These are phyloP conservation scores for Acorus calamus DNA, from an alignment of 106 monocot genomes.

Conservation along the genomic window DNA sequence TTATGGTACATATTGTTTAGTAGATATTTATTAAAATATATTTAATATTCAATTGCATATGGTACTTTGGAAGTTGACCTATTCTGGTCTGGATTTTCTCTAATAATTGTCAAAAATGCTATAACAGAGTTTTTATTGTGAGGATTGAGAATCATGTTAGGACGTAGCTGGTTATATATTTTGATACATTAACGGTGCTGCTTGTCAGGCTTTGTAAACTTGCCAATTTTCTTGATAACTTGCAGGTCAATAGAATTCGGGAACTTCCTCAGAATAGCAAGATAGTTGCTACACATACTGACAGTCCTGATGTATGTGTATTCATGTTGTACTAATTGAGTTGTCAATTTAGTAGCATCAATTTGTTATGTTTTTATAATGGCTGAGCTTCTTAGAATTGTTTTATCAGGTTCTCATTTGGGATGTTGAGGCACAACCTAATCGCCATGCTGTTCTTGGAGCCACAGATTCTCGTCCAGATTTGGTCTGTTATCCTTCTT, in stretches of 20 bases:
- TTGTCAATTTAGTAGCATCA: background rate
- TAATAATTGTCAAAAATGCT: too few species aligned
- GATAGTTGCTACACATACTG: constrained; percentile 86
- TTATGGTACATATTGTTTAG: too few species aligned
- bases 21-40: too few species aligned
- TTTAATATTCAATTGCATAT: too few species aligned
- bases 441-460: constrained; percentile 77
- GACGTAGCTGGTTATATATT: too few species aligned
- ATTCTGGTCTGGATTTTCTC: too few species aligned
- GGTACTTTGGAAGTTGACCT: too few species aligned
- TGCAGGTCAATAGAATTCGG: constrained; percentile 92
- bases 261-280: constrained; percentile 85
- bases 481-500: constrained; percentile 35
- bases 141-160: too few species aligned
- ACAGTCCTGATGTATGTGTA: constrained; percentile 71
- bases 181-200: too few species aligned
- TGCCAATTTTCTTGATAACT: background rate
- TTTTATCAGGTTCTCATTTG: constrained; percentile 78
- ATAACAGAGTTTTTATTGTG: too few species aligned
- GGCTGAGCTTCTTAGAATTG: background rate
- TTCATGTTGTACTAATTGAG: background rate
- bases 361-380: background rate
- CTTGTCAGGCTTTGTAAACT: too few species aligned
- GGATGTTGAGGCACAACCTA: constrained; percentile 94
- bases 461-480: constrained; percentile 71